phyloP scores from a whole-genome alignment of 345 rosid genomes.

The Garcia nutans region DNA sequence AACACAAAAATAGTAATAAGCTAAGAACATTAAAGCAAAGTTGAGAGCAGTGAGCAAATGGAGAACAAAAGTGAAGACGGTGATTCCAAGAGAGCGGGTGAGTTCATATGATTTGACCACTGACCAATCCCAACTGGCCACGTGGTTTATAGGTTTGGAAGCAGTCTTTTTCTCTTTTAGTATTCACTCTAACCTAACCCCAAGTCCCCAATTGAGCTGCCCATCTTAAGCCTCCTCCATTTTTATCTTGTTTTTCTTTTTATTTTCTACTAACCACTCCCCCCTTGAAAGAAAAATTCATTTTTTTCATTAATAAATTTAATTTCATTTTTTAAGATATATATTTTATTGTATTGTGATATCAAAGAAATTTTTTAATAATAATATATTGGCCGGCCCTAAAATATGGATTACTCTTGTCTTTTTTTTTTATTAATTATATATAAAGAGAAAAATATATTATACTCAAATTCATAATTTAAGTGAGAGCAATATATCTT shows the following conservation, averaged over 20 bases:
- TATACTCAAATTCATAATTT: no score
- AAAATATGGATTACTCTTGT: no score
- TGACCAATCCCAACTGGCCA: background rate
- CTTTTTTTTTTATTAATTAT: no score
- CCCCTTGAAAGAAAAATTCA: background rate
- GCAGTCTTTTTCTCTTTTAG: background rate
- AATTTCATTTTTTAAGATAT: no score
- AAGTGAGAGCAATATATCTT: no score
- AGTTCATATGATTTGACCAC: background rate
- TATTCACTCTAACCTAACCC: background rate
- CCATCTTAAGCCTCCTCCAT: background rate
- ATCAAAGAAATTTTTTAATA: no score
- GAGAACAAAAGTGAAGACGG: background rate
- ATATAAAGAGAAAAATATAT: no score
- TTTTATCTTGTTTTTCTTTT: background rate
- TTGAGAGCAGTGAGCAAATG: background rate
- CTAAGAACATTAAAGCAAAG: no score
- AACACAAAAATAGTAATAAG: no score
- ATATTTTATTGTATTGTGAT: no score
- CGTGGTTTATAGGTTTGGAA: background rate
- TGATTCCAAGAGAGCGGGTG: background rate
- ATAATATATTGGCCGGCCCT: no score
- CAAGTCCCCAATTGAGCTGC: background rate
- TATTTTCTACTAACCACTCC: background rate
- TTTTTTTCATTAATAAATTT: no score